Conservation (phyloP, 441 rosid species). For the Populus tomentosa region DNA sequence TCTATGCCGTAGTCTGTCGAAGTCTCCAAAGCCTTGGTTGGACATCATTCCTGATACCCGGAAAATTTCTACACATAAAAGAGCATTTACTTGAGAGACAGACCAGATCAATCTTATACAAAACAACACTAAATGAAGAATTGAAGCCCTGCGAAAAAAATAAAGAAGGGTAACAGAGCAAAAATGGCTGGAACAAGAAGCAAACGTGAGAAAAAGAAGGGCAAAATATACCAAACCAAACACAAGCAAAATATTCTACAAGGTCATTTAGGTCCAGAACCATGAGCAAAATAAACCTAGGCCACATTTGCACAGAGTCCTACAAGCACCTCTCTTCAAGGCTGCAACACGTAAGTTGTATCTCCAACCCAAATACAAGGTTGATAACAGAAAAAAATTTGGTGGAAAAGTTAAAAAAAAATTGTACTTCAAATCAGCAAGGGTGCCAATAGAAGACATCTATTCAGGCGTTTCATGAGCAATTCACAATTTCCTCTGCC, state of each 20-base stretch:
- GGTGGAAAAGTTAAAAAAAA: background rate
- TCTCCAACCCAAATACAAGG: background rate
- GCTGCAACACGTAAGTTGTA: background rate
- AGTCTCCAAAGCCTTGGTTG: constrained; percentile 79
- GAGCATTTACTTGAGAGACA: constrained; percentile 10
- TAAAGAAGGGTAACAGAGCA: background rate
- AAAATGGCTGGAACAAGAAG: background rate
- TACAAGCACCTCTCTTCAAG: background rate
- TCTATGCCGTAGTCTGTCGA: constrained; percentile 81
- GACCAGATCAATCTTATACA: background rate
- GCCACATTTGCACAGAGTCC: background rate
- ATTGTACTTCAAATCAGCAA: background rate
- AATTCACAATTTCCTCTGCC: background rate
- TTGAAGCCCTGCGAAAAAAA: background rate
- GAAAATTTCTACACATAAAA: constrained; percentile 56
- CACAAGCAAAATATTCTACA: background rate
- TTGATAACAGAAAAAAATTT: background rate
- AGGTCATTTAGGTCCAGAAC: background rate
- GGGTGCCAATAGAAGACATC: background rate
- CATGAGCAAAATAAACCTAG: background rate
- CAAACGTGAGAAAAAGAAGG: background rate
- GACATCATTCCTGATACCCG: constrained; percentile 84
- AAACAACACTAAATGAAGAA: background rate
- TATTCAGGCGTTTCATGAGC: background rate
- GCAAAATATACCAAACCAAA: background rate